phyloP scores from a whole-genome alignment of 805 yeast species.

The Ogataea paradorogensis region DNA sequence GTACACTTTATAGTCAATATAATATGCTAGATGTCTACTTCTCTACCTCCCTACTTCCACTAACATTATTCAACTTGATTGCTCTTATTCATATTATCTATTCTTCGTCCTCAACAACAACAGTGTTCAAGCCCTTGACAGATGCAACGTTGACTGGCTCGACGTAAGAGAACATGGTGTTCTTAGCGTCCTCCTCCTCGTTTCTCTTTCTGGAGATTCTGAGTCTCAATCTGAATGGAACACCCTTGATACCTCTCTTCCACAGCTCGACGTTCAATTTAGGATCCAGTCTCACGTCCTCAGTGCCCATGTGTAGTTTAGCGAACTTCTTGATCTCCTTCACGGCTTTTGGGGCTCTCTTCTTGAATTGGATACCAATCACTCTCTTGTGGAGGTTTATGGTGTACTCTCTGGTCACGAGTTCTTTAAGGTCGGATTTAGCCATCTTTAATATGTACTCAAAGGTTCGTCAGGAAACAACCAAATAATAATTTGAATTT shows the following conservation, averaged over 20 bases:
- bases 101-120: slow-evolving; percentile 77
- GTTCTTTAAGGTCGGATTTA: slow-evolving; percentile 83
- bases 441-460: slow-evolving; percentile 33
- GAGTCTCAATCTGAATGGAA: slow-evolving; percentile 95
- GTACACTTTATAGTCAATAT: background rate
- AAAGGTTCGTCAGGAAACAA: slow-evolving; percentile 11
- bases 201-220: slow-evolving; percentile 97
- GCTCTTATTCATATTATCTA: slow-evolving; percentile 25
- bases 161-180: slow-evolving; percentile 95
- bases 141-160: slow-evolving; percentile 95
- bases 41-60: background rate
- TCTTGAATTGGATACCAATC: slow-evolving; percentile 98
- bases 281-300: slow-evolving; percentile 99
- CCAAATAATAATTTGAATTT: slow-evolving; percentile 12
- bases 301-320: slow-evolving; percentile 97
- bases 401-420: slow-evolving; percentile 99
- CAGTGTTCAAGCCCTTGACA: slow-evolving; percentile 97
- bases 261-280: slow-evolving; percentile 97
- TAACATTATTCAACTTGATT: slow-evolving; percentile 3
- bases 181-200: slow-evolving; percentile 99
- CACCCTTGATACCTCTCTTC: slow-evolving; percentile 99
- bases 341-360: slow-evolving; percentile 99
- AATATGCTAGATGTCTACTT: no score
- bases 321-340: slow-evolving; percentile 99
- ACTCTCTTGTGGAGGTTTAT: slow-evolving; percentile 99